phyloP scores from a whole-genome alignment of 225 moss, liverwort and hornwort species.

The Marchantia polymorpha region DNA sequence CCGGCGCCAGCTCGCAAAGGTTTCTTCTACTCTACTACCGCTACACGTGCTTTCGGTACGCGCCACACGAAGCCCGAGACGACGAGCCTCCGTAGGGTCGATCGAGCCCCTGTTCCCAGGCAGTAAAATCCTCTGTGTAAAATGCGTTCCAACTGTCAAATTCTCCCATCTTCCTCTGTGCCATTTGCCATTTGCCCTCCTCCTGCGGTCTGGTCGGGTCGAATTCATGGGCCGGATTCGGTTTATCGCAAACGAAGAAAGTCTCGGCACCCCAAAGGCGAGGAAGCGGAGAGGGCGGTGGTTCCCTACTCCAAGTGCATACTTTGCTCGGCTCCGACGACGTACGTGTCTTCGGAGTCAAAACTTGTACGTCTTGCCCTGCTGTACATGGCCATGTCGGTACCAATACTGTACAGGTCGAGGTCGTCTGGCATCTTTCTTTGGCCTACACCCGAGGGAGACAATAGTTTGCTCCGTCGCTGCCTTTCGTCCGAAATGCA shows the following conservation, averaged over 20 bases:
- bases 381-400: not conserved
- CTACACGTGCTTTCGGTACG: not conserved
- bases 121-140: not conserved
- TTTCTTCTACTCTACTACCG: not conserved
- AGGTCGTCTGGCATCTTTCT: not conserved
- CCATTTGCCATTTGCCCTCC: not conserved
- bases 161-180: not conserved
- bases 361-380: not conserved
- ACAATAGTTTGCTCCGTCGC: not conserved
- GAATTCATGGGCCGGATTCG: not conserved
- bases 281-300: not conserved
- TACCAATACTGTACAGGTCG: not conserved
- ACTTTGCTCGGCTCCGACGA: not conserved
- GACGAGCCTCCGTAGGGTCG: not conserved
- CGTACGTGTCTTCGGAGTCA: not conserved
- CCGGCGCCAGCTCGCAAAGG: too few species aligned
- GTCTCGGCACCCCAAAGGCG: not conserved
- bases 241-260: not conserved
- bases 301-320: not conserved
- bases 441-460: not conserved
- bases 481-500: not conserved
- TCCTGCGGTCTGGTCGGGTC: not conserved
- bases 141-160: conserved; percentile 1
- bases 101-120: not conserved
- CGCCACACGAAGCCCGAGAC: not conserved